phyloP scores from a whole-genome alignment of 2,329 filamentous ascomycete genomes.

The Biscogniauxia marginata region DNA sequence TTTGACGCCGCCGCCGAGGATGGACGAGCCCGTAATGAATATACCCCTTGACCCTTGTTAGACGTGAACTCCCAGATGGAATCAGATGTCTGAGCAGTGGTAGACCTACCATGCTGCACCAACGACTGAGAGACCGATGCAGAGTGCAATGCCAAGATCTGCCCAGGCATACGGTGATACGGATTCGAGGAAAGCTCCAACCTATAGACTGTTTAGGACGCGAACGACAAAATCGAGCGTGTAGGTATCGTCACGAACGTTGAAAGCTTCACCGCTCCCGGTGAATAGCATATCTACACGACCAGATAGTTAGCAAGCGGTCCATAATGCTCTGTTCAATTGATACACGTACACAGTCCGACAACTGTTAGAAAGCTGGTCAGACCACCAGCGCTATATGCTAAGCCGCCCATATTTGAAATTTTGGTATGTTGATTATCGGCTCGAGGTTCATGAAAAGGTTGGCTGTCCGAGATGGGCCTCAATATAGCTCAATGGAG shows the following conservation, averaged over 20 bases:
- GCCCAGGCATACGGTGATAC: slow-evolving; percentile 96
- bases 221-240: slow-evolving; percentile 8
- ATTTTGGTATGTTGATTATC: not conserved
- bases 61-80: not conserved
- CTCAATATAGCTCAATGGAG: slow-evolving; percentile 18
- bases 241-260: slow-evolving; percentile 55
- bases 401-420: not conserved
- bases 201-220: slow-evolving; percentile 46
- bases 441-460: slow-evolving; percentile 4
- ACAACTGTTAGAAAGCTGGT: slow-evolving; percentile 24
- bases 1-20: slow-evolving; percentile 93
- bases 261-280: slow-evolving; percentile 92
- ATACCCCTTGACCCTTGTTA: slow-evolving; percentile 72
- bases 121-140: slow-evolving; percentile 93
- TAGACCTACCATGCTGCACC: slow-evolving; percentile 86
- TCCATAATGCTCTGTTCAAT: slow-evolving; percentile 5
- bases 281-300: slow-evolving; percentile 94
- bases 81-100: not conserved
- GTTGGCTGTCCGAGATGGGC: slow-evolving; percentile 4
- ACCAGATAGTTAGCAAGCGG: slow-evolving; percentile 4
- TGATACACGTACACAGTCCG: slow-evolving; percentile 29
- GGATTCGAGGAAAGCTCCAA: slow-evolving; percentile 91
- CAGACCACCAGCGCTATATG: slow-evolving; percentile 21
- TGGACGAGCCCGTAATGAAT: slow-evolving; percentile 96
- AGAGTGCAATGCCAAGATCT: slow-evolving; percentile 83